Percentiles rank a stretch among this genome's conserved stretches.
Conservation (phyloP, 768 basidiomycete species). For the Hemileccinum rubropunctum region DNA sequence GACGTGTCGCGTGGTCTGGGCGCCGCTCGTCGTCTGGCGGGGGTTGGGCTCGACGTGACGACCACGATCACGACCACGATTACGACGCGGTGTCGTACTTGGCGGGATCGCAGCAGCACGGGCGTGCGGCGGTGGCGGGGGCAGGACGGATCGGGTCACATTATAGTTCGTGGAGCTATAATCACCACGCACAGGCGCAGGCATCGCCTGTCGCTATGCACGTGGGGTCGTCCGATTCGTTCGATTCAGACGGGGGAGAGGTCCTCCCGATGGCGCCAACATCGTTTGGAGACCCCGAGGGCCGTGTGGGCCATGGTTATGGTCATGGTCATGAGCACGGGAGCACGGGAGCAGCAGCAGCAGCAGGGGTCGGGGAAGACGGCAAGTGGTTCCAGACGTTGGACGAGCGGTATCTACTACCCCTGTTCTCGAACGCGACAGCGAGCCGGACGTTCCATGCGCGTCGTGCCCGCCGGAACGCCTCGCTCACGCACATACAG, state of each 20-base stretch:
- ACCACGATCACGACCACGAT: constrained; percentile 12
- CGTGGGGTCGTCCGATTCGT: constrained; percentile 68
- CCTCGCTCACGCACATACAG: constrained; percentile 25
- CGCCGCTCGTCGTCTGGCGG: constrained; percentile 35
- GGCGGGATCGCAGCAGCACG: constrained; percentile 21
- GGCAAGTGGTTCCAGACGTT: constrained; percentile 95
- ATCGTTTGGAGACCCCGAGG: constrained; percentile 34
- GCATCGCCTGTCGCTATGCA: constrained; percentile 20
- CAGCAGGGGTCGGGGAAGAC: constrained; percentile 51
- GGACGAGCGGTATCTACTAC: constrained; percentile 92
- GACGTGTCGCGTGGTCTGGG: constrained; percentile 35
- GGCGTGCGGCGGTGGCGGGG: constrained; percentile 37
- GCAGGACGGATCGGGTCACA: constrained; percentile 61
- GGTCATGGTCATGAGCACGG: constrained; percentile 5
- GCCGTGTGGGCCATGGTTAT: not conserved
- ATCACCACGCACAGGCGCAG: constrained; percentile 50
- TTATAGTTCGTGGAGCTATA: constrained; percentile 53
- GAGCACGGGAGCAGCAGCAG: not conserved
- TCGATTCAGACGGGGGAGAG: constrained; percentile 71
- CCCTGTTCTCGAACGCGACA: constrained; percentile 89
- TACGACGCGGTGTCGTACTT: constrained; percentile 39
- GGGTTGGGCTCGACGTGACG: constrained; percentile 40
- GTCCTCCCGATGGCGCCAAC: constrained; percentile 77
- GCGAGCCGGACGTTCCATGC: constrained; percentile 87
- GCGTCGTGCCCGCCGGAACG: constrained; percentile 56